These are phyloP conservation scores for Microcyclospora tardicrescens DNA, from an alignment of 2,329 filamentous ascomycete genomes.

Conservation along the genomic window DNA sequence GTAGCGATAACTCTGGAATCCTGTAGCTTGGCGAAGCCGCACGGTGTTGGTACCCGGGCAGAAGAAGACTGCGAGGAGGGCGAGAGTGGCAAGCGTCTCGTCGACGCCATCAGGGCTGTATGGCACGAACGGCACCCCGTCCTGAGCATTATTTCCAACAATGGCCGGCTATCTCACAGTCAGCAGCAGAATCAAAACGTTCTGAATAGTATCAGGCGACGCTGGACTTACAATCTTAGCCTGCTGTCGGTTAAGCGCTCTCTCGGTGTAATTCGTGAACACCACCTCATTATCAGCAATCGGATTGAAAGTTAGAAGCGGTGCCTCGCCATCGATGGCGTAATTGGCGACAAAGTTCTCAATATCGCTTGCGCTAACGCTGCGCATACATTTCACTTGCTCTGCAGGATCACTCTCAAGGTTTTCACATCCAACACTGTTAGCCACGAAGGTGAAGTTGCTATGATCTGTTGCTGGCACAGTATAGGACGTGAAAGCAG, in stretches of 20 bases:
- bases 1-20: conserved; percentile 28
- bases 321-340: conserved; percentile 9
- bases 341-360: conserved; percentile 8
- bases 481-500: conserved; percentile 29
- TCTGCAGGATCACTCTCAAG: conserved; percentile 8
- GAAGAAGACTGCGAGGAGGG: conserved; percentile 11
- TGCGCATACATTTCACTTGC: conserved; percentile 9
- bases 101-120: conserved; percentile 22
- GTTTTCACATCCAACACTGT: conserved; percentile 28
- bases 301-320: conserved; percentile 15
- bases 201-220: no score
- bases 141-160: conserved; percentile 24
- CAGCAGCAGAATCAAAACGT: no score
- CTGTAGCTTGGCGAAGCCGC: conserved; percentile 16
- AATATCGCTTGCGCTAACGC: conserved; percentile 8
- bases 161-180: conserved; percentile 19
- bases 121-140: conserved; percentile 23
- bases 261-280: conserved; percentile 15
- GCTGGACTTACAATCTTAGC: no score
- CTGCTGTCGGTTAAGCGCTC: no score
- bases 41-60: conserved; percentile 20
- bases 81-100: conserved; percentile 5
- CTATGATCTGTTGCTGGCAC: conserved; percentile 19
- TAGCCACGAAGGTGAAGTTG: conserved; percentile 33
- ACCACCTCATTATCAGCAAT: conserved; percentile 15